Conservation (phyloP, 108 stramenopile genomes). For the Cyclotella baltica region DNA sequence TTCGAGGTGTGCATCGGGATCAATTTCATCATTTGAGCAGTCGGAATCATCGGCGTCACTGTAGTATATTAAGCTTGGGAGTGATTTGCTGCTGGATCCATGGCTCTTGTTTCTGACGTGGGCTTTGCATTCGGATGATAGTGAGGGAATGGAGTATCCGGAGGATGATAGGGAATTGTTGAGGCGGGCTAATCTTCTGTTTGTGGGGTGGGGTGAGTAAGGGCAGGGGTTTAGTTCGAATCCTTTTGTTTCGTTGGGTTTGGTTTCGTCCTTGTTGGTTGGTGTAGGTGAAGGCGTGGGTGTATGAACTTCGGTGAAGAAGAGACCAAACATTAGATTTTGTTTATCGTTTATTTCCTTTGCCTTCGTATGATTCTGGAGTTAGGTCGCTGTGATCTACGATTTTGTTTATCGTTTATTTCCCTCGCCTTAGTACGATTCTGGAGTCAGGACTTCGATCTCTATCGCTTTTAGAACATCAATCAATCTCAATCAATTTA, state of each 20-base stretch:
- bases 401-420: not conserved
- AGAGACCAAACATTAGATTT: not conserved
- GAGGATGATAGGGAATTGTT: too few species aligned
- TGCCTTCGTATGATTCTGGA: not conserved
- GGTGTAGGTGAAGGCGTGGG: not conserved
- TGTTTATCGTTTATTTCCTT: not conserved
- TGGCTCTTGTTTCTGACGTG: not conserved
- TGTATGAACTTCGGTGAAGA: too few species aligned
- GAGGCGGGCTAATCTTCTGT: not conserved
- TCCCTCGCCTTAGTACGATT: too few species aligned
- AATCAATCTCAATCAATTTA: too few species aligned
- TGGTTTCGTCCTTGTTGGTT: not conserved
- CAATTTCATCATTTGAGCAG: not conserved
- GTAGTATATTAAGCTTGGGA: not conserved
- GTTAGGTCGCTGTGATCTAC: not conserved
- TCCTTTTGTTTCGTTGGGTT: not conserved
- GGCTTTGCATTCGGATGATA: not conserved
- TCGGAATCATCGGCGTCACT: constrained; percentile 1
- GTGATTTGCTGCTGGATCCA: not conserved
- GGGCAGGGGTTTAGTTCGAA: not conserved
- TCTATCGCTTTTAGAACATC: too few species aligned
- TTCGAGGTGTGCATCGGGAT: not conserved
- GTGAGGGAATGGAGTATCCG: too few species aligned
- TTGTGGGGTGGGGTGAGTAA: not conserved
- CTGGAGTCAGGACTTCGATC: not conserved